Evolutionary conservation across 2,329 filamentous ascomycete species (phyloP).

Genomic region (Ceratocystis huliohia): DNA sequence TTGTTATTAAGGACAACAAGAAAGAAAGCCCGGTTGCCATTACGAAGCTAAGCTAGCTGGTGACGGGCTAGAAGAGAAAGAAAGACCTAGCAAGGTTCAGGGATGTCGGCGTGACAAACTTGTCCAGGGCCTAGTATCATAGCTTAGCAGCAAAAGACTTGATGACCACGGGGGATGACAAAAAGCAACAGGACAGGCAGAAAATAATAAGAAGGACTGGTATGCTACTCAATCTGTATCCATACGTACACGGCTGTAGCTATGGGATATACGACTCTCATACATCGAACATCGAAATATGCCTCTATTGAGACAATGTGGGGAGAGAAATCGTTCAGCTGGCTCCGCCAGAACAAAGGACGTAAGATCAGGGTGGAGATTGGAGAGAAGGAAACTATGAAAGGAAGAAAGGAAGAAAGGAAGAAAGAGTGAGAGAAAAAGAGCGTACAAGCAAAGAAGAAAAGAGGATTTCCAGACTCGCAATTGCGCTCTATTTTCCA

Average conservation of each 20-base stretch:
- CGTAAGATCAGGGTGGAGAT: background rate
- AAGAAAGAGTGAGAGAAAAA: background rate
- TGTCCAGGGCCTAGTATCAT: background rate
- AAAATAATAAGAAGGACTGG: background rate
- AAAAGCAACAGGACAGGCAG: background rate
- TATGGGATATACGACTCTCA: no score
- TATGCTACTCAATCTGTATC: background rate
- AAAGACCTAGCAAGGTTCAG: background rate
- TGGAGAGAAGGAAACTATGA: background rate
- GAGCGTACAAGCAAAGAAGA: background rate
- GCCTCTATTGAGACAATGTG: background rate
- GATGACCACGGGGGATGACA: background rate
- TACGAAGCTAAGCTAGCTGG: background rate
- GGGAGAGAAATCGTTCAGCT: background rate
- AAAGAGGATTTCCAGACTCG: background rate
- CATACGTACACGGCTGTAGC: background rate
- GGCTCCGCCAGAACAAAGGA: background rate
- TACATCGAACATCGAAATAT: background rate
- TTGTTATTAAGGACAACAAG: background rate
- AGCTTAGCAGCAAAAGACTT: background rate
- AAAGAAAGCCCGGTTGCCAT: background rate
- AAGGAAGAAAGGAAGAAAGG: background rate
- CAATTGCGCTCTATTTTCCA: background rate
- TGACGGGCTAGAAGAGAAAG: background rate
- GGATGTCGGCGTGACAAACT: background rate